Percentiles rank a stretch among this genome's conserved stretches.
phyloP scores from a whole-genome alignment of 805 yeast genomes.

The Candida montana region DNA sequence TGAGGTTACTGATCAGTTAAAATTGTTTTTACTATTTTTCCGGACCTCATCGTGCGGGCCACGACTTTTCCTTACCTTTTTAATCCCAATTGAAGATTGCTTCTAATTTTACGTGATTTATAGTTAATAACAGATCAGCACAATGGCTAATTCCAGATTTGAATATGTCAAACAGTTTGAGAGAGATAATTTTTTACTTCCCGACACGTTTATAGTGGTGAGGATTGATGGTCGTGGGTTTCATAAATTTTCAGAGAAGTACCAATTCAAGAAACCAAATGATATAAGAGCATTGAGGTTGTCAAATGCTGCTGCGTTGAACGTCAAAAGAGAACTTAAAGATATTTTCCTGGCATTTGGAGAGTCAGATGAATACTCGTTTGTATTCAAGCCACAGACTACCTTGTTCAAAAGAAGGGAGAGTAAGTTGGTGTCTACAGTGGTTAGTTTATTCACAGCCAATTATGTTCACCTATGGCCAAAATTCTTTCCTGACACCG shows the following conservation, averaged over 20 bases:
- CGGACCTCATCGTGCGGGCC: slow-evolving; percentile 12
- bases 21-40: no score
- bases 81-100: no score
- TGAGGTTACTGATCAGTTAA: no score
- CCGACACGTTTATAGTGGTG: slow-evolving; percentile 75
- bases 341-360: slow-evolving; percentile 86
- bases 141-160: slow-evolving; percentile 82
- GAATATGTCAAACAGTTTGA: slow-evolving; percentile 87
- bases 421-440: slow-evolving; percentile 69
- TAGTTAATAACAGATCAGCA: neutral
- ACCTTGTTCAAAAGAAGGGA: slow-evolving; percentile 77
- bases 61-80: slow-evolving; percentile 3
- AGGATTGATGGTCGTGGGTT: slow-evolving; percentile 93
- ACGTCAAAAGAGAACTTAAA: slow-evolving; percentile 56
- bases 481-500: slow-evolving; percentile 41
- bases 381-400: slow-evolving; percentile 62
- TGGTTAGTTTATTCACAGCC: slow-evolving; percentile 78
- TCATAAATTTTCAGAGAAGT: slow-evolving; percentile 72
- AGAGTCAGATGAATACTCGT: slow-evolving; percentile 92
- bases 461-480: slow-evolving; percentile 69
- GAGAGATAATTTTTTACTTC: slow-evolving; percentile 63
- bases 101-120: neutral
- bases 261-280: slow-evolving; percentile 82
- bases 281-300: slow-evolving; percentile 69
- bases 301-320: slow-evolving; percentile 77